These are phyloP conservation scores for Rhodotorula glutinis DNA, from an alignment of 1,284 basidiomycete genomes.

Conservation along the genomic window DNA sequence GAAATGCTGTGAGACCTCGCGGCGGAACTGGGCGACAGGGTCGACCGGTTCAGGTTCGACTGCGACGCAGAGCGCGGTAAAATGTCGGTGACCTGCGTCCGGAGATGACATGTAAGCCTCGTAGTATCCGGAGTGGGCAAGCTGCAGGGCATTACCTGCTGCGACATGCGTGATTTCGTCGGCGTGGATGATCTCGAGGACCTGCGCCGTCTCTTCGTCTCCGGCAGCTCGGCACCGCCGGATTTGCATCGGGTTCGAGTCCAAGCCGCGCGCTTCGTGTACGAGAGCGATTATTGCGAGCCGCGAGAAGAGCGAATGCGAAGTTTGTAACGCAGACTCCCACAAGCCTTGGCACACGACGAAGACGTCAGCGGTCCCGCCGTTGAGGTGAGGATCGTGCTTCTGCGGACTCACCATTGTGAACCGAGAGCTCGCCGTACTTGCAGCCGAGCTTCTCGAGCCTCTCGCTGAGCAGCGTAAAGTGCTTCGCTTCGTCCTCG, in stretches of 20 bases:
- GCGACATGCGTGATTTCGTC: constrained; percentile 83
- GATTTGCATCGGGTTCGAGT: constrained; percentile 81
- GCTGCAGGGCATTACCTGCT: constrained; percentile 52
- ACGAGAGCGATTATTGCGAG: constrained; percentile 86
- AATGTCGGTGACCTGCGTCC: constrained; percentile 23
- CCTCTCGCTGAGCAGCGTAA: constrained; percentile 51
- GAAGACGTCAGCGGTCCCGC: too few relatives aligned
- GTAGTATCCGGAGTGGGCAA: not conserved
- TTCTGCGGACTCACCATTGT: constrained; percentile 18
- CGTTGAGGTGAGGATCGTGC: too few relatives aligned
- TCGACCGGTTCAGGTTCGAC: constrained; percentile 59
- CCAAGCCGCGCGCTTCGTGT: constrained; percentile 80
- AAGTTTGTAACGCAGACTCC: constrained; percentile 74
- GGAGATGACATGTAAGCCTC: not conserved
- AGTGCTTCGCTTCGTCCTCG: constrained; percentile 69
- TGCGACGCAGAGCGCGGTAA: constrained; percentile 59
- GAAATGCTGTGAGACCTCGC: constrained; percentile 71
- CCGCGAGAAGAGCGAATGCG: constrained; percentile 66
- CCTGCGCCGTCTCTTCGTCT: constrained; percentile 66
- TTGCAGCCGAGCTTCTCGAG: constrained; percentile 61
- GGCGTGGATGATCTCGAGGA: constrained; percentile 71
- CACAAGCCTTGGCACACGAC: too few relatives aligned
- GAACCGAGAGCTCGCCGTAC: constrained; percentile 60
- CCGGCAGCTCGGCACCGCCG: constrained; percentile 67
- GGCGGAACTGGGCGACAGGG: constrained; percentile 68